Conservation (phyloP, 768 basidiomycete genomes). For the Kwoniella bestiolae region DNA sequence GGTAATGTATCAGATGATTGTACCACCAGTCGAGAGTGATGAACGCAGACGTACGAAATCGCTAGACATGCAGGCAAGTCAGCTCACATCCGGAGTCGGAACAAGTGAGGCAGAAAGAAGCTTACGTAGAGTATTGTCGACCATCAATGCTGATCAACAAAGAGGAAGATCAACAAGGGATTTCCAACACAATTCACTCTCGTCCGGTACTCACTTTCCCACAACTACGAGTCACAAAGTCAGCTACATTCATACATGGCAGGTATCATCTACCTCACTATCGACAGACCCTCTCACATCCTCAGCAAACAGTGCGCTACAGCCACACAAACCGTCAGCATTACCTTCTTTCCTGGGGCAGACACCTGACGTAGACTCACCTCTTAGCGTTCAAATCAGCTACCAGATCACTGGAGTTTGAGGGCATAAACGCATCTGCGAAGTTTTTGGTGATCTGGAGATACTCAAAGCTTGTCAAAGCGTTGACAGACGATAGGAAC, state of each 20-base stretch:
- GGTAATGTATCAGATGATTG: not conserved
- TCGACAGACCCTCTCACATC: conserved; percentile 38
- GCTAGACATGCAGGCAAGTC: not conserved
- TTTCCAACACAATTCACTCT: too few relatives aligned
- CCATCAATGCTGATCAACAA: conserved; percentile 45
- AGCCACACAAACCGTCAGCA: not conserved
- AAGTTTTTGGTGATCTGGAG: conserved; percentile 24
- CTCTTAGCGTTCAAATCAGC: conserved; percentile 15
- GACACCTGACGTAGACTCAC: conserved; percentile 5
- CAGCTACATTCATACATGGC: not conserved
- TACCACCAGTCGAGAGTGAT: not conserved
- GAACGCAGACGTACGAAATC: conserved; percentile 21
- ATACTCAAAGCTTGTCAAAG: conserved; percentile 20
- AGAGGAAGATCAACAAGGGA: too few relatives aligned
- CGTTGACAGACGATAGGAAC: conserved; percentile 5
- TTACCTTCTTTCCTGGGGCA: not conserved
- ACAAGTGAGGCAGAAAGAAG: not conserved
- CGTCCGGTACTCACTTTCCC: conserved; percentile 4
- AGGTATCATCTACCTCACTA: conserved; percentile 17
- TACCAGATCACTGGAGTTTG: conserved; percentile 8
- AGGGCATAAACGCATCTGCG: conserved; percentile 27
- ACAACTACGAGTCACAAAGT: not conserved
- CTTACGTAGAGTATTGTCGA: conserved; percentile 39
- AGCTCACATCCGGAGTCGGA: not conserved
- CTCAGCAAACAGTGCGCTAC: conserved; percentile 37